Percentiles rank a stretch among this genome's conserved stretches.
These are phyloP conservation scores for Wickerhamomyces mucosus DNA, from an alignment of 805 yeast species.

Conservation along the genomic window DNA sequence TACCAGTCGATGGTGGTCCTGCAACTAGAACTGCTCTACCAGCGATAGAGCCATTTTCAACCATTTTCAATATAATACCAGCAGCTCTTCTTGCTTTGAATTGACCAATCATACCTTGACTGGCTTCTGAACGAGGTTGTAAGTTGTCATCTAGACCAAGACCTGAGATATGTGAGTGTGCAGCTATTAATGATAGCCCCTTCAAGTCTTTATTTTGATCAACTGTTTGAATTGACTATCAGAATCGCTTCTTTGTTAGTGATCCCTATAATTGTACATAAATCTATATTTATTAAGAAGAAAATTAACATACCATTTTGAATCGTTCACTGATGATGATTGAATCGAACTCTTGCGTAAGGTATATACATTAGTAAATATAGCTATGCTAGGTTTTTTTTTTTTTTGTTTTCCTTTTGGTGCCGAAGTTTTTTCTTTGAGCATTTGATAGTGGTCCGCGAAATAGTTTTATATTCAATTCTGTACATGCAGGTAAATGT, in stretches of 20 bases:
- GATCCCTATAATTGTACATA: slow-evolving; percentile 2
- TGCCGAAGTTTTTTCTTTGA: too few relatives aligned
- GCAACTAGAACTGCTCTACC: slow-evolving; percentile 94
- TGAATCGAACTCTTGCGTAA: too few relatives aligned
- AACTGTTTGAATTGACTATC: slow-evolving; percentile 31
- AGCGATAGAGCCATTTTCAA: slow-evolving; percentile 88
- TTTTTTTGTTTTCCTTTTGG: too few relatives aligned
- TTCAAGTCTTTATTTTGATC: slow-evolving; percentile 39
- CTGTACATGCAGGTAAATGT: too few relatives aligned
- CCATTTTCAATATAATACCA: slow-evolving; percentile 87
- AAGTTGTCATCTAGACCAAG: slow-evolving; percentile 91
- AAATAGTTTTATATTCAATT: too few relatives aligned
- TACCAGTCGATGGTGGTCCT: slow-evolving; percentile 98
- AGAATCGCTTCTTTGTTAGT: too few relatives aligned
- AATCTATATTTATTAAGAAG: background rate
- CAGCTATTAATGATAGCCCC: slow-evolving; percentile 78
- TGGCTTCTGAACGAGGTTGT: slow-evolving; percentile 55
- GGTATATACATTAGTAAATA: too few relatives aligned
- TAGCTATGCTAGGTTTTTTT: too few relatives aligned
- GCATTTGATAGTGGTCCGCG: too few relatives aligned
- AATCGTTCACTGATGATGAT: too few relatives aligned
- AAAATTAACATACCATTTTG: slow-evolving; percentile 6
- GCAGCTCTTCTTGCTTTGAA: slow-evolving; percentile 92
- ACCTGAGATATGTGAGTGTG: slow-evolving; percentile 97
- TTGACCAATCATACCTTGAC: slow-evolving; percentile 98